A percentile compares a stretch with the other conserved stretches of the same genome.
Conservation (phyloP, 352 stramenopile species). For the Globisporangium nodosum region DNA sequence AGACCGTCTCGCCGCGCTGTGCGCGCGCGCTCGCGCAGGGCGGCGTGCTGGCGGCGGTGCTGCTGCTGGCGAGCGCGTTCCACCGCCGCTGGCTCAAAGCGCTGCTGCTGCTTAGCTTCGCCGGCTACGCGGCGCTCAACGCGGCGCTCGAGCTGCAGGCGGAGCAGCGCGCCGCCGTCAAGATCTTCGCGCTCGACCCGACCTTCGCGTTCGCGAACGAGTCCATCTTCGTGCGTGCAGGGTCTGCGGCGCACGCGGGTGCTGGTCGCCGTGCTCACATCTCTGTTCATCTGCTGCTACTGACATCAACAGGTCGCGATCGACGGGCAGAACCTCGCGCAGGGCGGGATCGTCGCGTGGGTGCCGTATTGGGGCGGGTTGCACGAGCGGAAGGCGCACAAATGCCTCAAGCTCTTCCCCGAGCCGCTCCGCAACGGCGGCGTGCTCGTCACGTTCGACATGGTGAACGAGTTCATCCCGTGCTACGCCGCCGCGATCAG, state of each 20-base stretch:
- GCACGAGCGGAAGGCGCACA: constrained; percentile 34
- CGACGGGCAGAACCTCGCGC: constrained; percentile 75
- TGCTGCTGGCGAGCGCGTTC: constrained; percentile 32
- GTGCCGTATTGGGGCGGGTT: constrained; percentile 64
- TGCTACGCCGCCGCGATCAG: constrained; percentile 41
- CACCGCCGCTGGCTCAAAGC: constrained; percentile 57
- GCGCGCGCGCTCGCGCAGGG: constrained; percentile 14
- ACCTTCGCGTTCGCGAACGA: constrained; percentile 79
- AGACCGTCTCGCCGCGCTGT: constrained; percentile 8
- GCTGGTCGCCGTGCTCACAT: too few species aligned
- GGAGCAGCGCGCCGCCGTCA: constrained; percentile 45
- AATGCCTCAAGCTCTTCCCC: constrained; percentile 46
- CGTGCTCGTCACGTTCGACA: constrained; percentile 59
- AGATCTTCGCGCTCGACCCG: constrained; percentile 69
- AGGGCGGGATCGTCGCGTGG: constrained; percentile 65
- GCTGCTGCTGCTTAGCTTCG: constrained; percentile 33
- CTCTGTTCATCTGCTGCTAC: neutral
- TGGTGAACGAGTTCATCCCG: constrained; percentile 73
- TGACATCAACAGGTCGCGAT: constrained; percentile 49
- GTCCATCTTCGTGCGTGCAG: constrained; percentile 62
- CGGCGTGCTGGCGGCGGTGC: constrained; percentile 14
- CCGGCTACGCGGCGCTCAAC: constrained; percentile 26
- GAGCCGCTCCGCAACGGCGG: constrained; percentile 61
- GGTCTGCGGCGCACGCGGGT: too few species aligned
- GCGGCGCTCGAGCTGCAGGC: constrained; percentile 32